phyloP scores from a whole-genome alignment of 352 stramenopile species.

The Globisporangium ultimum region DNA sequence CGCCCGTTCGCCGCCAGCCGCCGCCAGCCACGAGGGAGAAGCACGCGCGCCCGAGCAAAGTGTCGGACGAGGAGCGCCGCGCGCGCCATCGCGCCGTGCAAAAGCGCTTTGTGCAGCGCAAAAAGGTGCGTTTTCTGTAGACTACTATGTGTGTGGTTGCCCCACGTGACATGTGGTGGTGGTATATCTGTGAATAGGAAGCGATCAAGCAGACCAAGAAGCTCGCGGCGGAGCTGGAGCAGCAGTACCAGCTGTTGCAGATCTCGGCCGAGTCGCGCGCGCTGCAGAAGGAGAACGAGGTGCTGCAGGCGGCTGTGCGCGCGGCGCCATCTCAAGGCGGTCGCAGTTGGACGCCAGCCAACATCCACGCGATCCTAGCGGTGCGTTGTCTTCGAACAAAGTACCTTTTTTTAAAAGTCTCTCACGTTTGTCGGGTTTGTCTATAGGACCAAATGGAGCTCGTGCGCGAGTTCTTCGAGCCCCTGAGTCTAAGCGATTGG shows the following conservation, averaged over 20 bases:
- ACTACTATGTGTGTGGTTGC: not conserved
- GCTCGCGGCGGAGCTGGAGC: conserved; percentile 31
- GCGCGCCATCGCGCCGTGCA: conserved; percentile 48
- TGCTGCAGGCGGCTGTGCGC: conserved; percentile 14
- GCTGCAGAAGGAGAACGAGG: conserved; percentile 31
- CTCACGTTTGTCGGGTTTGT: not conserved
- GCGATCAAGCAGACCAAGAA: conserved; percentile 33
- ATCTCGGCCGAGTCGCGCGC: conserved; percentile 27
- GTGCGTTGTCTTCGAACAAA: not conserved
- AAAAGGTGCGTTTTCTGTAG: conserved; percentile 24
- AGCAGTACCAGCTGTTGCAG: conserved; percentile 34
- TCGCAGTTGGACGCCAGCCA: not conserved
- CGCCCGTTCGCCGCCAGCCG: not conserved
- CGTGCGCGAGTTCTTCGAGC: conserved; percentile 38
- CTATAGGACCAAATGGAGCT: conserved; percentile 35
- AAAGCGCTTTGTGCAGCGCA: conserved; percentile 51
- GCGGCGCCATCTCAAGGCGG: not conserved
- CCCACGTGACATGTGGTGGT: not conserved
- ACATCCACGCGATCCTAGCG: not conserved
- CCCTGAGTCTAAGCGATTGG: conserved; percentile 16
- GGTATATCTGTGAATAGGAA: conserved; percentile 5
- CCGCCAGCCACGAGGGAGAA: not conserved
- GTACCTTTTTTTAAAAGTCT: conserved; percentile 1
- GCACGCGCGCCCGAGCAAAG: not conserved
- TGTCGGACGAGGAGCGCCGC: conserved; percentile 35